Percentiles rank a stretch among this genome's conserved stretches.
These are phyloP conservation scores for Lentinula edodes DNA, from an alignment of 768 basidiomycete genomes.

Conservation along the genomic window DNA sequence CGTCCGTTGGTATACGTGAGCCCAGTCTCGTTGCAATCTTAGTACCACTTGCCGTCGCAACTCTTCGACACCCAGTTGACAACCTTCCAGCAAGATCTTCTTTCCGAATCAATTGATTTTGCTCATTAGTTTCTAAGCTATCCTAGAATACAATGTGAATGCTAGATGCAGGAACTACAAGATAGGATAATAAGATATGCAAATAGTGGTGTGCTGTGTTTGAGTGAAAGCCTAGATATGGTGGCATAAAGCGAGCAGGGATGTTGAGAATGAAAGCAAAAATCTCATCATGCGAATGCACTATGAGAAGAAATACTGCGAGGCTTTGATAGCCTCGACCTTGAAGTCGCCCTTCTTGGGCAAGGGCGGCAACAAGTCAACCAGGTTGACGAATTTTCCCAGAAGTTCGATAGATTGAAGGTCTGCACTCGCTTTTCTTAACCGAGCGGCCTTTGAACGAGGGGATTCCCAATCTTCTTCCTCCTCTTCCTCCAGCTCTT, in stretches of 20 bases:
- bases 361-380: constrained; percentile 71
- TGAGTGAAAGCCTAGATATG: background rate
- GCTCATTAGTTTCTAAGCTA: background rate
- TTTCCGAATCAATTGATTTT: background rate
- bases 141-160: background rate
- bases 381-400: constrained; percentile 69
- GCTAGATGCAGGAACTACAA: background rate
- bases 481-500: constrained; percentile 14
- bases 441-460: constrained; percentile 9
- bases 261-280: background rate
- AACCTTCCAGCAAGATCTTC: no score
- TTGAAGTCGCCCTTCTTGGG: constrained; percentile 85
- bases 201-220: background rate
- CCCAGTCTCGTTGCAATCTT: no score
- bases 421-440: constrained; percentile 20
- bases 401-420: constrained; percentile 20
- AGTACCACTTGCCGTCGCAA: no score
- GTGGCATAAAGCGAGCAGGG: background rate
- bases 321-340: constrained; percentile 74
- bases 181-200: constrained; percentile 2
- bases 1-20: background rate
- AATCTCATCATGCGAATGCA: background rate
- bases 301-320: constrained; percentile 93
- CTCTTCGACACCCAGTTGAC: no score
- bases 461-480: constrained; percentile 15